Evolutionary conservation across 2,329 filamentous ascomycete species (phyloP), one percentile per base, ranked within the genome.

Genomic region (Aspergillus neotritici): DNA sequence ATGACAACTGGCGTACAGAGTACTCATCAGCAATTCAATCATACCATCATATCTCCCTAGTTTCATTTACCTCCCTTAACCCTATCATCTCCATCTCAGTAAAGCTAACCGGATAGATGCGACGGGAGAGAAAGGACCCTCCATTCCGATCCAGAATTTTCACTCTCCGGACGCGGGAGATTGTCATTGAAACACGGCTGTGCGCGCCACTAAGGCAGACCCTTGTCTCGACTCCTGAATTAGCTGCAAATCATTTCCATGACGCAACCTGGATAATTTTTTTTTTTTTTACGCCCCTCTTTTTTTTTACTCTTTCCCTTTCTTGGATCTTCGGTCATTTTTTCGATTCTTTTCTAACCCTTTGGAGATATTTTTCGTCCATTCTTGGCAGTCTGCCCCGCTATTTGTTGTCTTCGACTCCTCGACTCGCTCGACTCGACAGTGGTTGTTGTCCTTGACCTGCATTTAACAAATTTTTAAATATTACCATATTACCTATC

Each of bases 181-280:
- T 55, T 51, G 51, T 43, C 51, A 43, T 55, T 51, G 49, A 52
- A 51, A 51, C 43, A 41, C 46, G 47, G 52, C 51, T 46, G 47
- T 45, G 51, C 42, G 48, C 48, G 50, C 50, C 52, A 53, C 52
- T 52, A 49, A 53, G 40, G 50, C 51, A 55, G 47, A 43, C 43
- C 52, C 43, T 47, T 52, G 51, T 53, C 43, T 55, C 43, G 44
- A 50, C 43, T 54, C 44, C 46, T 50, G 49, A 34, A 43, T 49
- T 55, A 55, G 53, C 46, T 49, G 49, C 53, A 52, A 52, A 52
- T 54, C 52, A 49, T 51, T 46, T 32, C 29, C 46, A 51, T 55
- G 49, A 54, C 53, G 51, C 51, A 47, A 51, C 49, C 36, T 32
- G 14, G n/a, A n/a, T n/a, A n/a, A n/a, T n/a, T n/a, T n/a, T n/a